Evolutionary conservation across 495 filamentous ascomycete genomes (phyloP), one percentile per base, ranked within the genome.

Genomic region (Neurospora tetraspora): DNA sequence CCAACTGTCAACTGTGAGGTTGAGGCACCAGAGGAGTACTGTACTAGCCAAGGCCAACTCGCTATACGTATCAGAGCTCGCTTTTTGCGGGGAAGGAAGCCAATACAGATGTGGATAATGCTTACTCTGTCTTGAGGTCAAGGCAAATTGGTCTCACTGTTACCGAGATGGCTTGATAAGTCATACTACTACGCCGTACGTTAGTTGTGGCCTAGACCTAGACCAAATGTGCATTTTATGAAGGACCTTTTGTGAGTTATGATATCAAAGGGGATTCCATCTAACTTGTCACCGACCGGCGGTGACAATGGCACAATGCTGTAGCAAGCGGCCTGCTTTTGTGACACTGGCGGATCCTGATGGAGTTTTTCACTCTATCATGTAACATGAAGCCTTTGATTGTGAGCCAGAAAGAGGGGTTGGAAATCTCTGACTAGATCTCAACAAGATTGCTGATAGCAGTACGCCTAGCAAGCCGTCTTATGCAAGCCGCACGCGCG

Each of bases 221-320:
- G 53, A 76, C 71, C 71, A 76, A 76, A 65, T 71, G 72, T 20
- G 72, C 74, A 68, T 72, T 72, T 69, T 43, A 73, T 74, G 70
- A 68, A 73, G 72, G 71, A 59, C 70, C 68, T 71, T 75, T 76
- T 82, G 34, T 75, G 75, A 81, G 73, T 77, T 81, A 61, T 81
- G 80, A 79, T 76, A 75, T 76, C 72, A 71, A 69, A 43, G 74
- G 45, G 77, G 72, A 72, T 71, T 71, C 73, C 73, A 76, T 69
- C 27, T 34, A 68, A 18, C 68, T 53, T 42, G 53, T 39, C 27
- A 39, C 68, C 23, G 27, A 36, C 65, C 68, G 45, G n/a, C 53
- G 37, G 69, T 72, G 34, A 31, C 47, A 71, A 47, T 69, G 69
- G 71, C 70, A 65, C 53, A 65, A 65, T 74, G 27, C 65, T 68